Evolutionary conservation across 1,284 basidiomycete species (phyloP), one percentile per base, ranked within the genome.

Genomic region (Veloboletus limbatus): DNA sequence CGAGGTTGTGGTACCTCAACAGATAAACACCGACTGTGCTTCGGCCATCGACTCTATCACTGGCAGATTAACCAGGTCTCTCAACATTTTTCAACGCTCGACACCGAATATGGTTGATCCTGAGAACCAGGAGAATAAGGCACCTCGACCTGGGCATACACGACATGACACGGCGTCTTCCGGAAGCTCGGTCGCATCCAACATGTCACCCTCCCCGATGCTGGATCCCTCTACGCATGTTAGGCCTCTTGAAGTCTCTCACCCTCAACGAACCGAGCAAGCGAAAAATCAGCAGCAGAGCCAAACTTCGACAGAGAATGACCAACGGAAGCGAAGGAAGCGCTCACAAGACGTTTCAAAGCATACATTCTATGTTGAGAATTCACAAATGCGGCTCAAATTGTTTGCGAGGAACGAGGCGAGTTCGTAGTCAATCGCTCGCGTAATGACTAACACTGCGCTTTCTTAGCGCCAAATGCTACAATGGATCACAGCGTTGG

Each of bases 301-400:
- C 11, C 51, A 28, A 21, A 50, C 59, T 25, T 43, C 51, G 13
- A 50, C 54, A 17, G 61, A 67, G 14, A 54, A 52, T 6, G 68
- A 70, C 27, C 62, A 68, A 53, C 69, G 71, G 53, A 71, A 70
- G 58, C 73, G 71, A 60, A 74, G 73, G 53, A 68, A 65, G 37
- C 64, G 69, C 25, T 54, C 59, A 3, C 73, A 73, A 26, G 82
- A 87, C 43, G 82, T 88, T 13, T 89, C 85, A 25, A 87, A 90
- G 58, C 97, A 99, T 68, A 96, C 92, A 0, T 99, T 99, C 69
- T 97, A 91, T 62, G 81, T 99, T 47, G 77, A 85, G 54, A 98
- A 97, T 63, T 85, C 92, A 5, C 96, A 99, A 69, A 84, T 88
- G 72, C 81, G 83, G 45, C 69, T 99, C 52, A 95, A 96, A 69